These are phyloP conservation scores for Eutypella sp. DNA, from an alignment of 2,329 filamentous ascomycete genomes.

Conservation along the genomic window DNA sequence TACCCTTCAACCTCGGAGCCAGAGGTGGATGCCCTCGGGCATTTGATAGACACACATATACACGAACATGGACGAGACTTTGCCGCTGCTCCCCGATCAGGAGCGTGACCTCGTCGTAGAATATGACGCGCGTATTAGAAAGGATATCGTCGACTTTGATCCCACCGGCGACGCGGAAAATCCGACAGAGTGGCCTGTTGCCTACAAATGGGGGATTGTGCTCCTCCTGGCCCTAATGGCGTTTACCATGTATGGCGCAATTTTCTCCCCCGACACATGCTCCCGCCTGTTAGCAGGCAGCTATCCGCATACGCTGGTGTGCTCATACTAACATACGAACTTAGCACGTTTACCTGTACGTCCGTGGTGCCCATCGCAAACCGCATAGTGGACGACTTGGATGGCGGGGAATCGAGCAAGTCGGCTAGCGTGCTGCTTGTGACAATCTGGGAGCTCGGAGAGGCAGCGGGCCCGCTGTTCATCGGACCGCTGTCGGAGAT, in stretches of 20 bases:
- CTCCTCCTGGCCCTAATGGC: constrained; percentile 47
- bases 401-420: constrained; percentile 33
- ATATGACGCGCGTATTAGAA: constrained; percentile 13
- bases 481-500: constrained; percentile 61
- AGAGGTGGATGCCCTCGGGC: too few species aligned
- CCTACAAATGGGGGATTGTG: constrained; percentile 52
- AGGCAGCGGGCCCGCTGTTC: constrained; percentile 54
- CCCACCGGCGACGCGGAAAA: constrained; percentile 43
- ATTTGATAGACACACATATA: not conserved
- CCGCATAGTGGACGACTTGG: constrained; percentile 44
- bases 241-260: constrained; percentile 46
- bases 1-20: not conserved
- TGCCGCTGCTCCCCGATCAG: constrained; percentile 26
- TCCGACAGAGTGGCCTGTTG: constrained; percentile 46
- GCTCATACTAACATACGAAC: not conserved
- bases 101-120: constrained; percentile 14
- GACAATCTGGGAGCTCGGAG: constrained; percentile 66
- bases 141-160: constrained; percentile 39
- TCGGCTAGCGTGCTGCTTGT: constrained; percentile 57
- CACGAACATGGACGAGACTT: constrained; percentile 28
- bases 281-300: not conserved
- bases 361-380: constrained; percentile 49
- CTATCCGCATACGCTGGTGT: not conserved
- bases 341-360: constrained; percentile 53
- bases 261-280: not conserved